Evolutionary conservation across 2,329 filamentous ascomycete species (phyloP), one percentile per base, ranked within the genome.

Genomic region (Trichoderma brevicompactum): DNA sequence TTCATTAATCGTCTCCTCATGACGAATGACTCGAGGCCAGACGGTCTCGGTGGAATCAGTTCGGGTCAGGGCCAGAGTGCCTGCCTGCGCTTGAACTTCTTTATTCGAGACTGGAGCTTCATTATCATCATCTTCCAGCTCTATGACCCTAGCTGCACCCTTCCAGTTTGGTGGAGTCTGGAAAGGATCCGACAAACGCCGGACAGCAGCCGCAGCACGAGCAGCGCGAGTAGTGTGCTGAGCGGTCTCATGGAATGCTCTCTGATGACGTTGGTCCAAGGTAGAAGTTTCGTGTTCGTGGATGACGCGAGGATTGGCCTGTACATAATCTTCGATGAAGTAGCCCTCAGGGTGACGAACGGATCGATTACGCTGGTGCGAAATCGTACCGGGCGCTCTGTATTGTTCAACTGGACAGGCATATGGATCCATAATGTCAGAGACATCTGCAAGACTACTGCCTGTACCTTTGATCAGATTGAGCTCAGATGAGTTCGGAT

Each of bases 371-470:
- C 48, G 59, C 34, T 46, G 48, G n/a, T 62, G 48, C 8, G 38
- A 52, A 17, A 62, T 53, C 12, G 38, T 36, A 34, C 48, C 48
- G 7, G 44, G 19, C 10, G 48, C 36, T 36, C n/a, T 34, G n/a
- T 50, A 23, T 38, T 52, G 17, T n/a, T 62, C 48, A 15, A 32
- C 23, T 15, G 49, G 40, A 2, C 17, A 23, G 13, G 36, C 38
- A 19, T 59, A 23, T 17, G 41, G 7, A 36, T 73, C 68, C 38
- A 68, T 66, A 15, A 64, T 67, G 49, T 82, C 80, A 0, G 81
- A 82, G 7, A 79, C 75, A 65, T 83, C 77, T 2, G 81, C 81
- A 23, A 83, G 68, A 64, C 81, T 83, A 68, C 78, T 81, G 9
- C 80, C 79, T 13, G 74, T 73, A 19, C 72, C 75, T 61, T 73